Conservation (phyloP, 257 asterid genomes). For the Catharanthus roseus region DNA sequence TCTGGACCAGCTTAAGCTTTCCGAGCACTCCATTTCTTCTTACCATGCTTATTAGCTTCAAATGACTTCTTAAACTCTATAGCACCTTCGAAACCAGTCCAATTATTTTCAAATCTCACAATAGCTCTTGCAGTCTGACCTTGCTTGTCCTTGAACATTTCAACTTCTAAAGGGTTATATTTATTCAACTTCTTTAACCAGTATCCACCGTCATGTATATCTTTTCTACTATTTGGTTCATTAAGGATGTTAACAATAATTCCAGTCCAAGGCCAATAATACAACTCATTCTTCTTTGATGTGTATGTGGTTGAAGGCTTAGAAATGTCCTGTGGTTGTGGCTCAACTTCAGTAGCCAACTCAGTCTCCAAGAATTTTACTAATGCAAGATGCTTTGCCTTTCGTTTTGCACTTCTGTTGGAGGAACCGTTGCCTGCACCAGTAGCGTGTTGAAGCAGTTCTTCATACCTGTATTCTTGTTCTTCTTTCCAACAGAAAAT, state of each 20-base stretch:
- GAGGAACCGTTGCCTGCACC: constrained; percentile 75
- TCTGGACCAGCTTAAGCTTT: constrained; percentile 25
- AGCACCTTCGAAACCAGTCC: constrained; percentile 57
- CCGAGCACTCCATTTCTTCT: constrained; percentile 45
- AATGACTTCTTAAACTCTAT: constrained; percentile 60
- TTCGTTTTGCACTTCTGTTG: constrained; percentile 55
- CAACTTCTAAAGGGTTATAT: constrained; percentile 44
- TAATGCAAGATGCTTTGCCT: constrained; percentile 78
- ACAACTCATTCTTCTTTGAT: constrained; percentile 47
- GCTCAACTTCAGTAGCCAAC: constrained; percentile 47
- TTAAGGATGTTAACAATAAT: constrained; percentile 45
- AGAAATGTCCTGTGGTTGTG: constrained; percentile 37
- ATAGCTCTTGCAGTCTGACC: constrained; percentile 34
- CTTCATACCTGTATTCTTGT: constrained; percentile 84
- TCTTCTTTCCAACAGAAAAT: constrained; percentile 90
- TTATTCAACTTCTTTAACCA: constrained; percentile 44
- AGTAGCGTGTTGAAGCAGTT: constrained; percentile 75
- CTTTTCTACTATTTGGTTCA: constrained; percentile 26
- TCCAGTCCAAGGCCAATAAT: constrained; percentile 88
- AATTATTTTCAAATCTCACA: constrained; percentile 45
- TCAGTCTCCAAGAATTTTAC: constrained; percentile 51
- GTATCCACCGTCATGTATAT: constrained; percentile 25
- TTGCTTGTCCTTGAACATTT: constrained; percentile 40
- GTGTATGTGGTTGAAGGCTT: constrained; percentile 29
- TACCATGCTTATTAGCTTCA: constrained; percentile 38